Evolutionary conservation across 371 early-diverging fungal species (phyloP).

Genomic region (Zychaea mexicana): DNA sequence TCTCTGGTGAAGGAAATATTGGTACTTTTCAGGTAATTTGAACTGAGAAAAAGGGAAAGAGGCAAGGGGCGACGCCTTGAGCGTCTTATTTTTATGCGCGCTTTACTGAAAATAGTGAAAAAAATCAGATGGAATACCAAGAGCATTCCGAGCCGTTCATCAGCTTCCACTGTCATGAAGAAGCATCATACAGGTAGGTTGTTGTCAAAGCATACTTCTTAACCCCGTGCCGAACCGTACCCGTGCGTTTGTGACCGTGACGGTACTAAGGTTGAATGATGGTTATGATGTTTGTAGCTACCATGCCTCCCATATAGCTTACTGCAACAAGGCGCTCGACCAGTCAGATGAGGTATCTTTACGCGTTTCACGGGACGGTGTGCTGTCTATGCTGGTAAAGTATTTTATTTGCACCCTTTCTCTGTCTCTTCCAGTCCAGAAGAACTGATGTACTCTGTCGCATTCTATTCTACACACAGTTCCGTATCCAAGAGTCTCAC

Average conservation of each 20-base stretch:
- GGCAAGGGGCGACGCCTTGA: too few species aligned
- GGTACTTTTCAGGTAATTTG: conserved; percentile 19
- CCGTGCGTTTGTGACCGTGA: too few species aligned
- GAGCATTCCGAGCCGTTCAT: conserved; percentile 38
- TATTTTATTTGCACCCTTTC: neutral
- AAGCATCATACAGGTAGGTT: conserved; percentile 29
- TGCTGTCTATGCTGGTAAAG: conserved; percentile 34
- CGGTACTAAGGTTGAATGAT: neutral
- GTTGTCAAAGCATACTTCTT: neutral
- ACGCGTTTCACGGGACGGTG: conserved; percentile 30
- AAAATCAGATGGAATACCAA: conserved; percentile 29
- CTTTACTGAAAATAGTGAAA: neutral
- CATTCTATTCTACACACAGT: conserved; percentile 9
- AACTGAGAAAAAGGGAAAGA: neutral
- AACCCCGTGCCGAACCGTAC: too few species aligned
- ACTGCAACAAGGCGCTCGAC: conserved; percentile 36
- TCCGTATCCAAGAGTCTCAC: conserved; percentile 17
- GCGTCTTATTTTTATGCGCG: too few species aligned
- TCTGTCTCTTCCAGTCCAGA: neutral
- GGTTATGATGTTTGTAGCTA: conserved; percentile 28
- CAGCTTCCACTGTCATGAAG: conserved; percentile 25
- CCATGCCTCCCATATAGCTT: conserved; percentile 28
- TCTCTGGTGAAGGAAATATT: conserved; percentile 28
- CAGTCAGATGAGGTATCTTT: conserved; percentile 37
- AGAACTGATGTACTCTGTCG: neutral